Evolutionary conservation across 768 basidiomycete species (phyloP), one percentile per base, ranked within the genome.

Genomic region (Naganishia vishniacii): DNA sequence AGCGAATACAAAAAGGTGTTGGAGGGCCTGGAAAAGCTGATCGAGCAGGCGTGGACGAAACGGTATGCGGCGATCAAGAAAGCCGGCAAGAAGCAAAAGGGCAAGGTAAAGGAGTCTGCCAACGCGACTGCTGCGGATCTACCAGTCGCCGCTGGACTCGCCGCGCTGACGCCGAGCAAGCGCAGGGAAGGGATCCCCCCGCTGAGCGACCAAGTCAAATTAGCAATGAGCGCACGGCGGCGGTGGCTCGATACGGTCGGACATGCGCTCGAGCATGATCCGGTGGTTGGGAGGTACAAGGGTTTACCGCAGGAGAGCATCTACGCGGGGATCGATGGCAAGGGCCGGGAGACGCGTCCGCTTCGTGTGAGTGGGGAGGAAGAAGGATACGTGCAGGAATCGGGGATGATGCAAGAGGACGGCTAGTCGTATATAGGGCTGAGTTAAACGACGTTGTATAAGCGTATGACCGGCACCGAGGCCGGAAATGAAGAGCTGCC

Each of bases 1-100:
- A 89, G 91, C 71, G 94, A 98, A 72, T 98, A 94, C 79, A 78
- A 89, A 63, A 88, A 89, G 31, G 76, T 84, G 8, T 84, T 92
- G 18, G 91, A 94, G 67, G 82, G 86, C 4, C 83, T 98, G 51
- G 93, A 98, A 80, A 87, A 85, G 80, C 85, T 86, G 69, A 89
- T 97, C 73, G 80, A 83, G 48, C 81, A 79, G 18, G 80, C 86
- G 11, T 95, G 87, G 79, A 73, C 83, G 59, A 91, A 88, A 76
- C 86, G 88, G 61, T 82, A 56, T 37, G 53, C 53, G 2, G 53
- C 78, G 3, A 85, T 85, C 53, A 67, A 61, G 70, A 73, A 69
- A 41, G 47, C 40, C 34, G 53, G 64, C 13, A 91, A 90, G 77
- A 78, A 83, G 16, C 72, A 75, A 60, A 84, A 83, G 76, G 59